Percentiles rank a stretch among this genome's conserved stretches.
phyloP scores from a whole-genome alignment of 1,284 basidiomycete species.

The Ganoderma sinense region DNA sequence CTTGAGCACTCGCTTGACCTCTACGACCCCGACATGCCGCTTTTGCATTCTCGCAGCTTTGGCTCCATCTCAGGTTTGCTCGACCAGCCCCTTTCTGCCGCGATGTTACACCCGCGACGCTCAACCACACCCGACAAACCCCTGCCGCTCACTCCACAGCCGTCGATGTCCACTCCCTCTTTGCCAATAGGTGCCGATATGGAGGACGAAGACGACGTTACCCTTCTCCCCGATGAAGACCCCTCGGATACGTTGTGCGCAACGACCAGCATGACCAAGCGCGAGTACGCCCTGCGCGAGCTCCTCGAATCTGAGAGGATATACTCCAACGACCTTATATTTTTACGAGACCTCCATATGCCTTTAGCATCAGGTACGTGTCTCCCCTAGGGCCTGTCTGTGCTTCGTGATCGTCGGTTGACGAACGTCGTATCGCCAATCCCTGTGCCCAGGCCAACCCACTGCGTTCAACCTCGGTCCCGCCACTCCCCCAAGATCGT shows the following conservation, averaged over 20 bases:
- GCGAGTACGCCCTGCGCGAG: conserved; percentile 86
- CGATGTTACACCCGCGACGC: conserved; percentile 19
- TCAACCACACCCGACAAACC: conserved; percentile 42
- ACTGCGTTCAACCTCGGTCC: conserved; percentile 38
- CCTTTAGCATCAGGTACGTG: conserved; percentile 72
- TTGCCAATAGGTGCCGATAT: conserved; percentile 17
- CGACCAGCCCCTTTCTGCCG: conserved; percentile 25
- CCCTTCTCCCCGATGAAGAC: conserved; percentile 22
- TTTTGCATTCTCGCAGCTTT: conserved; percentile 40
- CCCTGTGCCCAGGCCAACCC: conserved; percentile 38
- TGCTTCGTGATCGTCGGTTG: conserved; percentile 12
- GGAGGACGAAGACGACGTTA: conserved; percentile 26
- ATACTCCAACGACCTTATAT: conserved; percentile 88
- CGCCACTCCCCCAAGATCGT: conserved; percentile 44
- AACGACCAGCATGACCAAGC: conserved; percentile 59
- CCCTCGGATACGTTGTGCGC: conserved; percentile 29
- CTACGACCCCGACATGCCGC: conserved; percentile 31
- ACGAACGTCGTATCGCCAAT: neutral
- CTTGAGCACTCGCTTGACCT: neutral
- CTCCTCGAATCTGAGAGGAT: conserved; percentile 85
- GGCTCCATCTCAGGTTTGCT: conserved; percentile 41
- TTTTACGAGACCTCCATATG: conserved; percentile 87
- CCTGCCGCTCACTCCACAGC: conserved; percentile 40
- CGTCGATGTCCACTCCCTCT: conserved; percentile 22
- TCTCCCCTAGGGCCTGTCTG: neutral